phyloP scores from a whole-genome alignment of 257 asterid genomes.

The Thymus quinquecostatus region DNA sequence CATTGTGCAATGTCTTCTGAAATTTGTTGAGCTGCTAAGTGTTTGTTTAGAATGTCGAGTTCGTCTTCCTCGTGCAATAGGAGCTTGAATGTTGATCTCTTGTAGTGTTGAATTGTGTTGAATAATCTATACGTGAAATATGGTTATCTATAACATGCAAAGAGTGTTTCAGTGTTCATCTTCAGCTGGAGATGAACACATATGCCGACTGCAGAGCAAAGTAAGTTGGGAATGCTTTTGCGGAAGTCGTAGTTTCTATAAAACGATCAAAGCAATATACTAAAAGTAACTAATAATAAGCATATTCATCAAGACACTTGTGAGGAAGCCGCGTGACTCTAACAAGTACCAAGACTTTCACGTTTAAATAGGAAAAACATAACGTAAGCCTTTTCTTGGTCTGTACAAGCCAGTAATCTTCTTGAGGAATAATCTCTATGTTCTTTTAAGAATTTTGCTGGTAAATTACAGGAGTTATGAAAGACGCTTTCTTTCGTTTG shows the following conservation, averaged over 20 bases:
- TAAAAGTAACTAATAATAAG: background rate
- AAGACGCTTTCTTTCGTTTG: background rate
- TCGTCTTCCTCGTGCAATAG: background rate
- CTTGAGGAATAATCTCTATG: background rate
- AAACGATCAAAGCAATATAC: background rate
- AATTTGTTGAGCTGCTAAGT: background rate
- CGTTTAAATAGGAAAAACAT: background rate
- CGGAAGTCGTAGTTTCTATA: constrained; percentile 2
- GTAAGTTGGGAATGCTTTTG: background rate
- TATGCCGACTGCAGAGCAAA: no score
- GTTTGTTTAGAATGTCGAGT: background rate
- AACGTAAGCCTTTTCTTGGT: background rate
- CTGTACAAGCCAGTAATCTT: background rate
- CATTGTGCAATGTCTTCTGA: background rate
- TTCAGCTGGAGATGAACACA: background rate
- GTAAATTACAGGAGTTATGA: background rate
- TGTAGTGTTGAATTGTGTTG: background rate
- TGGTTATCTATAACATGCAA: background rate
- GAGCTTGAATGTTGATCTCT: background rate
- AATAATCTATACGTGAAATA: no score
- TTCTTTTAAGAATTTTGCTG: background rate
- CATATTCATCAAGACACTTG: background rate
- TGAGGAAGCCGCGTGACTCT: background rate
- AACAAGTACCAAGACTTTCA: background rate
- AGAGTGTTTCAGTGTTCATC: background rate